Conservation (phyloP, 1,284 basidiomycete species). For the Porodaedalea pini region DNA sequence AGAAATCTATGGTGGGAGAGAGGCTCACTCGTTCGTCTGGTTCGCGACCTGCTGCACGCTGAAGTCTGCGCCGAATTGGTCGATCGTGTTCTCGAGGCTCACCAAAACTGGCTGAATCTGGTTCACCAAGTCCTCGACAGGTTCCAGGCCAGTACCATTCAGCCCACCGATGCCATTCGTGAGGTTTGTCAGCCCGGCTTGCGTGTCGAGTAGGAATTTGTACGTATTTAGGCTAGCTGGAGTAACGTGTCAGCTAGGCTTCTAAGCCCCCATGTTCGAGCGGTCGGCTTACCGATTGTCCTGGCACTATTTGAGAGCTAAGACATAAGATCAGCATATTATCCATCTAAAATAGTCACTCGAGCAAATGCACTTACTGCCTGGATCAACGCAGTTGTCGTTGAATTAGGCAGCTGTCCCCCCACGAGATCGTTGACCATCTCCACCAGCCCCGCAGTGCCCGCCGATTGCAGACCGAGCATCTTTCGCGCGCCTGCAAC, state of each 20-base stretch:
- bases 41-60: constrained; percentile 20
- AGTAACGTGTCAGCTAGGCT: neutral
- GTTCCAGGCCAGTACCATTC: constrained; percentile 17
- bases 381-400: constrained; percentile 19
- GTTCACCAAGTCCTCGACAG: constrained; percentile 13
- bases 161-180: constrained; percentile 14
- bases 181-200: constrained; percentile 19
- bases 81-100: constrained; percentile 20
- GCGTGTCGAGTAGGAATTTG: constrained; percentile 23
- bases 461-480: constrained; percentile 19
- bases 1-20: neutral
- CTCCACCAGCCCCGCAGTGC: constrained; percentile 20
- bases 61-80: constrained; percentile 23
- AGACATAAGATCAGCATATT: neutral
- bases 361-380: constrained; percentile 1
- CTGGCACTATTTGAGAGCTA: constrained; percentile 20
- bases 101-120: constrained; percentile 19
- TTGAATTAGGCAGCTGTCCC: constrained; percentile 19
- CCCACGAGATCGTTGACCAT: constrained; percentile 22
- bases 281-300: constrained; percentile 14
- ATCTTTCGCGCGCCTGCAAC: constrained; percentile 26
- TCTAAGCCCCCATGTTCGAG: neutral
- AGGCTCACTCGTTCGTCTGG: constrained; percentile 19
- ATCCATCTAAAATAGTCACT: neutral
- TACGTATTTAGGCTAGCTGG: constrained; percentile 22